Evolutionary conservation across 2,329 filamentous ascomycete species (phyloP), one percentile per base, ranked within the genome.

Genomic region (Monosporascus sp.): DNA sequence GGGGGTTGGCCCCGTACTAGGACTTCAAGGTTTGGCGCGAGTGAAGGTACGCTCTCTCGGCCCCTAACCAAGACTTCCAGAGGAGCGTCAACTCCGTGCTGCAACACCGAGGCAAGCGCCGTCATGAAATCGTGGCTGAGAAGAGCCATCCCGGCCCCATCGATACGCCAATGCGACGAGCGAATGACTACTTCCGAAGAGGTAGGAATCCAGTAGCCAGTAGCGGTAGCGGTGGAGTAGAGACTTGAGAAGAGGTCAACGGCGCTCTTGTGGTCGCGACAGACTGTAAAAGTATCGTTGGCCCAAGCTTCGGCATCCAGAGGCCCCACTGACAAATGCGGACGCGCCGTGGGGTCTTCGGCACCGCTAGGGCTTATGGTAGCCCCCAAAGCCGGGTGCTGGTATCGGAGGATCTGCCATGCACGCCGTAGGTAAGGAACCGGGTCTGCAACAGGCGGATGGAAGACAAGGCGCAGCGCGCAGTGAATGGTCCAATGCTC

Each of bases 401-500:
- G 57, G 3, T 26, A 43, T 28, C 49, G 55, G n/a, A 60, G 46
- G 22, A 48, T 53, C 28, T 57, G 54, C 58, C 58, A 62, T 2
- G 58, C 54, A 14, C 50, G 51, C 24, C 37, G 22, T 28, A 62
- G 49, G 18, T 51, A 58, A 18, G 51, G 47, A n/a, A 44, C 49
- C 20, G 53, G 47, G 5, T 55, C 51, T 8, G 57, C 51, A 9
- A 67, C 57, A 28, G 55, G 62, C 24, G 49, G 37, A 18, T 51
- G 57, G 44, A 60, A 56, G 31, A 7, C 18, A 22, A 60, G 40
- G 3, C 51, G 41, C 1, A 60, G 24, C 7, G 58, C 59, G 0
- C 57, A 50, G n/a, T 60, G 60, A 35, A 69, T 56, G 6, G 61
- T 55, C 64, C 68, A 69, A 51, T 69, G 63, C 50, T 69, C 66